phyloP scores from a whole-genome alignment of 257 asterid species.

The Solanum bukasovii region DNA sequence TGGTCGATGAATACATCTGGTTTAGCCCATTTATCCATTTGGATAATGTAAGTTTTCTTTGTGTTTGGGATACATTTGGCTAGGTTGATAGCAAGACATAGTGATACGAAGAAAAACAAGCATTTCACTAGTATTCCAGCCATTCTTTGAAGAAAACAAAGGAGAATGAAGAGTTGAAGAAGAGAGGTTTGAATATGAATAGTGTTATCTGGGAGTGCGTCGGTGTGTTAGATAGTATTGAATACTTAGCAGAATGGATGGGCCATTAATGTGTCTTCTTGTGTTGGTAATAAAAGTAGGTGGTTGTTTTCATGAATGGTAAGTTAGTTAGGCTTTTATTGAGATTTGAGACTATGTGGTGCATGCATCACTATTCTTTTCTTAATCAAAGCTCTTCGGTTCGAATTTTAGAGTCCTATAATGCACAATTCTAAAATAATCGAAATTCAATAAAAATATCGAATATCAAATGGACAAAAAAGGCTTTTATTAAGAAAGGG shows the following conservation, averaged over 20 bases:
- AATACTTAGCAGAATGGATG: background rate
- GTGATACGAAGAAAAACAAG: slow-evolving; percentile 20
- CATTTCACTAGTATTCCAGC: slow-evolving; percentile 20
- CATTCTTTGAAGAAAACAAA: slow-evolving; percentile 21
- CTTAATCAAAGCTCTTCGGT: rapidly evolving
- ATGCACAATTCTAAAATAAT: no score
- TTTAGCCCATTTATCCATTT: slow-evolving; percentile 60
- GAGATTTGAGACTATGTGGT: no score
- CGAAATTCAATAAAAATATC: no score
- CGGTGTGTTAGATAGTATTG: background rate
- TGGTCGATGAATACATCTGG: slow-evolving; percentile 61
- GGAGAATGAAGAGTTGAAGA: background rate
- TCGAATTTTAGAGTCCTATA: no score
- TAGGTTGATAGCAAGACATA: background rate
- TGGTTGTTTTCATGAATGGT: slow-evolving; percentile 54
- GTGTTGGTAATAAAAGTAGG: slow-evolving; percentile 49
- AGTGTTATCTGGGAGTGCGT: background rate
- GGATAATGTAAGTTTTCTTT: slow-evolving; percentile 54
- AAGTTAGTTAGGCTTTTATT: background rate
- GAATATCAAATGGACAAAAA: no score
- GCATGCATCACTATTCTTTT: no score
- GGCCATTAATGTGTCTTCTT: slow-evolving; percentile 10
- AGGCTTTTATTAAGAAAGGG: background rate
- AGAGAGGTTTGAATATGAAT: background rate
- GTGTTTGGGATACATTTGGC: background rate